Conservation (phyloP, 192 early-diverging fungal genomes). For the Umbelopsis isabellina region DNA sequence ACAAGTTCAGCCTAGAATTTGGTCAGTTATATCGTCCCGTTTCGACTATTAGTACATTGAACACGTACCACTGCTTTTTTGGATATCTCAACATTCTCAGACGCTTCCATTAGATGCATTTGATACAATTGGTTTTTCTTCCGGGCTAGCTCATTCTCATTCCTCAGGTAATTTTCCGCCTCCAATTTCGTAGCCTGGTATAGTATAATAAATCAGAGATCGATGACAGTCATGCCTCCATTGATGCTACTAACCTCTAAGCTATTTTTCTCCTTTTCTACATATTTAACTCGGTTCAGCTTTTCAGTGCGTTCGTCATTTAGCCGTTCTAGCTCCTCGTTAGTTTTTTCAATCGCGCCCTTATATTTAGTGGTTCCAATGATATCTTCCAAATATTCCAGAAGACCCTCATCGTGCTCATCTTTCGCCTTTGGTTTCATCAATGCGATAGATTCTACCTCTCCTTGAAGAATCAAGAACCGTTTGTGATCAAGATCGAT, state of each 20-base stretch:
- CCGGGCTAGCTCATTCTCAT: slow-evolving; percentile 76
- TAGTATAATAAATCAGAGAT: neutral
- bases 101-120: slow-evolving; percentile 67
- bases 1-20: slow-evolving; percentile 52
- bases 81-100: slow-evolving; percentile 50
- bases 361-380: slow-evolving; percentile 94
- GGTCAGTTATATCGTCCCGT: neutral
- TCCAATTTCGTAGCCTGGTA: slow-evolving; percentile 71
- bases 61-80: slow-evolving; percentile 46
- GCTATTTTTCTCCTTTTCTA: slow-evolving; percentile 83
- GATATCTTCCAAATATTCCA: slow-evolving; percentile 99
- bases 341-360: slow-evolving; percentile 77
- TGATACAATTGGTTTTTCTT: slow-evolving; percentile 82
- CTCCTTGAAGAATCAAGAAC: slow-evolving; percentile 97
- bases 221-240: neutral
- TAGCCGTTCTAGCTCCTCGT: slow-evolving; percentile 68
- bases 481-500: slow-evolving; percentile 98
- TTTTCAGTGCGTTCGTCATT: slow-evolving; percentile 79
- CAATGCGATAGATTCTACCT: slow-evolving; percentile 97
- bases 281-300: slow-evolving; percentile 83
- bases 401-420: slow-evolving; percentile 92
- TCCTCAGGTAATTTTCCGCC: slow-evolving; percentile 77
- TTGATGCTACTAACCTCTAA: slow-evolving; percentile 61
- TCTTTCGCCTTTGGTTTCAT: slow-evolving; percentile 96
- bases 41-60: neutral